Percentiles rank a stretch among this genome's conserved stretches.
Conservation (phyloP, 257 asterid species). For the Solanum chaucha region DNA sequence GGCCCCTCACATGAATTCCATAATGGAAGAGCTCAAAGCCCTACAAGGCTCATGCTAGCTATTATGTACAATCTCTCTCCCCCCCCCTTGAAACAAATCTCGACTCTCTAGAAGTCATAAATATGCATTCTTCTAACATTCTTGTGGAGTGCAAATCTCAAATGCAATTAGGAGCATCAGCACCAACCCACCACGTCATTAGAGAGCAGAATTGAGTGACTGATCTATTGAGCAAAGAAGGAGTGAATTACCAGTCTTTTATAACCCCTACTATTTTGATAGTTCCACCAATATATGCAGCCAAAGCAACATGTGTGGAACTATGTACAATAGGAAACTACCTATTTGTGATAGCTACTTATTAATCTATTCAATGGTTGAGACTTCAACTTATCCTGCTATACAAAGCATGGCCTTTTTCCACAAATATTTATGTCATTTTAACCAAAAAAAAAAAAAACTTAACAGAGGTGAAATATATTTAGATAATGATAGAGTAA, state of each 20-base stretch:
- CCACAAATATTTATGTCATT: neutral
- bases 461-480: neutral
- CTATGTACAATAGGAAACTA: neutral
- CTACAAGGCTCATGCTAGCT: neutral
- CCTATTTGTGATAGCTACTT: neutral
- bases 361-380: too few species aligned
- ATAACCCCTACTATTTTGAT: neutral
- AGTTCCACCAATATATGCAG: neutral
- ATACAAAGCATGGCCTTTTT: neutral
- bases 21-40: neutral
- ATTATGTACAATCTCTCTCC: too few species aligned
- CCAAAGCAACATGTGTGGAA: neutral
- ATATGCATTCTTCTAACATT: neutral
- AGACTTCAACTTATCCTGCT: neutral
- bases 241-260: neutral
- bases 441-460: neutral
- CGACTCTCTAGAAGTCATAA: too few species aligned
- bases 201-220: neutral
- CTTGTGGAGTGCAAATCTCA: neutral
- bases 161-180: neutral
- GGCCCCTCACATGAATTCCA: neutral
- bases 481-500: neutral
- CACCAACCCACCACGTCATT: too few species aligned
- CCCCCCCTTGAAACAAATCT: neutral
- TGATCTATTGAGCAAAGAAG: neutral